Evolutionary conservation across 2,329 filamentous ascomycete genomes (phyloP), one percentile per base, ranked within the genome.

Genomic region (Aureobasidium sp.): DNA sequence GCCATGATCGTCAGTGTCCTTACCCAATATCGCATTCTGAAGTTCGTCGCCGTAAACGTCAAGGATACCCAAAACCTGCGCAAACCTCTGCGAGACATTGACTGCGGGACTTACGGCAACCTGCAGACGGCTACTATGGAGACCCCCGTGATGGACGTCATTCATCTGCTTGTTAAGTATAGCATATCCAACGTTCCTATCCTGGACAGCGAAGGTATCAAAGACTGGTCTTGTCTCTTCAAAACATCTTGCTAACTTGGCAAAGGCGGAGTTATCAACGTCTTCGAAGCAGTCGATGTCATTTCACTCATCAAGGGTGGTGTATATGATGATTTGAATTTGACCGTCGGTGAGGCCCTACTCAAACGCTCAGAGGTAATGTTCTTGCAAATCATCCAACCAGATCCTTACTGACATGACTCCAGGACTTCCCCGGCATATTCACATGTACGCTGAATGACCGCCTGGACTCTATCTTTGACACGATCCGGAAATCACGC

Each of bases 261-360:
- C 8, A 7, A 7, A 80, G 82, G 81, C 47, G 74, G 80, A 27
- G 83, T 98, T 0, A 81, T 97, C 58, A 98, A 98, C 64, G 90
- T 97, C 10, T 98, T 98, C 64, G 94, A 98, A 72, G 88, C 93
- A 1, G 90, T 98, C 47, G 93, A 98, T 70, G 90, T 98, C 56
- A 95, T 98, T 61, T 86, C 90, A 0, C 84, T 95, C 62, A 95
- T 98, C 71, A 95, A 94, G 70, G 90, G 89, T 19, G 90, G 90
- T 17, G 83, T 83, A 30, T 97, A 97, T 65, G 93, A 97, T 59
- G 91, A 96, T 60, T 76, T 98, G 54, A 84, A 86, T 56, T 80
- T 90, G 17, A 88, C 80, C 6, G 88, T 97, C 4, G 93, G 91
- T 38, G 90, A 96, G 58, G 91, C 91, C 2, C 74, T 97, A 53